These are phyloP conservation scores for Boletus coccyginus DNA, from an alignment of 768 basidiomycete species.

Conservation along the genomic window DNA sequence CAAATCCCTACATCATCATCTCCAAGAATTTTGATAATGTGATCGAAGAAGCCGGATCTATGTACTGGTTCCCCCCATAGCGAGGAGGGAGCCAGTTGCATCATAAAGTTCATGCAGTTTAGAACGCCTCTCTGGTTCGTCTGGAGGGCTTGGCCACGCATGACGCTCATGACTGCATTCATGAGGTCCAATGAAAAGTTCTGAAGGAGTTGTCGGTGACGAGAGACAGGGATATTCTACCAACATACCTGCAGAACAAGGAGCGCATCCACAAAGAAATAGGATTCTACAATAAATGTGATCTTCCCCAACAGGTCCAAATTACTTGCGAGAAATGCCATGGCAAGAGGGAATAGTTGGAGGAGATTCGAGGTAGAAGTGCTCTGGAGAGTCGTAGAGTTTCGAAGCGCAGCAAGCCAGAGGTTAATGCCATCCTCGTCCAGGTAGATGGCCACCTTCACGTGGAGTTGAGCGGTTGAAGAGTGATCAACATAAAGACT, in stretches of 20 bases:
- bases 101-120: constrained; percentile 53
- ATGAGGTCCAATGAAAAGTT: constrained; percentile 55
- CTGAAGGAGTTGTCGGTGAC: constrained; percentile 34
- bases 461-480: background rate
- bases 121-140: constrained; percentile 64
- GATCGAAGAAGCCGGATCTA: constrained; percentile 66
- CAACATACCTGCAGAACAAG: constrained; percentile 58
- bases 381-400: constrained; percentile 52
- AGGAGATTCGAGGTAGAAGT: constrained; percentile 51
- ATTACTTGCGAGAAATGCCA: constrained; percentile 62
- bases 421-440: constrained; percentile 77
- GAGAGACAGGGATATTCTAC: background rate
- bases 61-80: constrained; percentile 77
- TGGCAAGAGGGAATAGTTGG: constrained; percentile 61
- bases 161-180: constrained; percentile 48
- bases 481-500: constrained; percentile 14
- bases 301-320: constrained; percentile 72
- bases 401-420: constrained; percentile 71
- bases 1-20: constrained; percentile 59
- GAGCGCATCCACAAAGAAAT: constrained; percentile 67
- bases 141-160: constrained; percentile 46
- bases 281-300: constrained; percentile 69
- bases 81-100: constrained; percentile 60
- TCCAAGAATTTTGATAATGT: constrained; percentile 55
- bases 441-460: constrained; percentile 61